Conservation (phyloP, 2,329 filamentous ascomycete species). For the Epichloe festucae region DNA sequence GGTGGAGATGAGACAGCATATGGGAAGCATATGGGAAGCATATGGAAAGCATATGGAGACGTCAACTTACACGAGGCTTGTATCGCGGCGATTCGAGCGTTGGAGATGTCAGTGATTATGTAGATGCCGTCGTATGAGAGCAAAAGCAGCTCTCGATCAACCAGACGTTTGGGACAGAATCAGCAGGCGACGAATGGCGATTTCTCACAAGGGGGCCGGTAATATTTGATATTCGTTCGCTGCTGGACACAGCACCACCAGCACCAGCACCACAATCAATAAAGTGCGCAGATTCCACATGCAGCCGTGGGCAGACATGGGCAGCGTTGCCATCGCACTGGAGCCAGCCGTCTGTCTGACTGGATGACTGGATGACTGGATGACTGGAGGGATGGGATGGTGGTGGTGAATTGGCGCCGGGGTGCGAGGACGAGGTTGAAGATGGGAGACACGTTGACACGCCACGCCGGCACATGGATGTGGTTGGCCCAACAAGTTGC, state of each 20-base stretch:
- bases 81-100: background rate
- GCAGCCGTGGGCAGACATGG: background rate
- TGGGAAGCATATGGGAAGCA: too few relatives aligned
- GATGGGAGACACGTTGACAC: background rate
- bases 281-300: background rate
- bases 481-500: background rate
- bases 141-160: background rate
- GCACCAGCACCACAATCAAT: background rate
- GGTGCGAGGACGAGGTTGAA: background rate
- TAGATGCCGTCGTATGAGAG: background rate
- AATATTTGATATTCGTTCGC: background rate
- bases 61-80: background rate
- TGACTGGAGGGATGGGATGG: background rate
- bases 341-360: background rate
- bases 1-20: background rate
- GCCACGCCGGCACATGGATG: background rate
- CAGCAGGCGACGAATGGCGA: background rate
- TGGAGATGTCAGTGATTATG: background rate
- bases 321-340: background rate
- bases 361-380: background rate
- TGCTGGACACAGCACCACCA: background rate
- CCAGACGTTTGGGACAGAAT: background rate
- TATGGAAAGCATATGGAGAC: background rate
- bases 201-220: background rate
- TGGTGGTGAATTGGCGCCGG: slow-evolving; percentile 1